phyloP scores from a whole-genome alignment of 805 yeast species.

The Saccharomycopsis schoenii region DNA sequence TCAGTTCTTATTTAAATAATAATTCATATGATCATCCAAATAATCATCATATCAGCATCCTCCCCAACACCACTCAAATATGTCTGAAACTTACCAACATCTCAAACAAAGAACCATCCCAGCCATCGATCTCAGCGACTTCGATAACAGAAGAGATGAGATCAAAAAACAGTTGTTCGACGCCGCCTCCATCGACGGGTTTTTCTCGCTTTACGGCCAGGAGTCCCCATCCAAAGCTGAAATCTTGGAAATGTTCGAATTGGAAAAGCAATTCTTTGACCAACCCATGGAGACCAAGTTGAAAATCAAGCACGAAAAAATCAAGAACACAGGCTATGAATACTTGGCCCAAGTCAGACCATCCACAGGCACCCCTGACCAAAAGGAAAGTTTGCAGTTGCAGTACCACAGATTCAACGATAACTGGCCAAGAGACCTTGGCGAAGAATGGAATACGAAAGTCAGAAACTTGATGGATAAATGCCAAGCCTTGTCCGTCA shows the following conservation, averaged over 20 bases:
- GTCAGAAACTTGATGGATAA: slow-evolving; percentile 21
- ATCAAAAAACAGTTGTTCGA: slow-evolving; percentile 25
- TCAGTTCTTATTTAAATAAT: no score
- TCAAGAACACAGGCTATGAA: slow-evolving; percentile 29
- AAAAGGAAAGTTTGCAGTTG: slow-evolving; percentile 27
- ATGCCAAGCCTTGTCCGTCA: slow-evolving; percentile 23
- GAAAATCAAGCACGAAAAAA: slow-evolving; percentile 26
- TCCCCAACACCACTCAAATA: not conserved
- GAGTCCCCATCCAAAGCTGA: slow-evolving; percentile 25
- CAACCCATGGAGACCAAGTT: slow-evolving; percentile 22
- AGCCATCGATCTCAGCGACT: slow-evolving; percentile 24
- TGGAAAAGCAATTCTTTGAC: slow-evolving; percentile 22
- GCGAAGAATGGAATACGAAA: slow-evolving; percentile 24
- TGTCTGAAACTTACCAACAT: not conserved
- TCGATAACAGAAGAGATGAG: slow-evolving; percentile 24
- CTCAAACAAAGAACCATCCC: slow-evolving; percentile 20
- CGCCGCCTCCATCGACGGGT: slow-evolving; percentile 27
- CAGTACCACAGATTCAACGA: slow-evolving; percentile 25
- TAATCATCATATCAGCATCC: not conserved
- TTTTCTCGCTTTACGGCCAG: slow-evolving; percentile 27
- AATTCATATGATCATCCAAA: no score
- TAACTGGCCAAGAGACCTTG: slow-evolving; percentile 29
- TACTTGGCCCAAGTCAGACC: slow-evolving; percentile 27
- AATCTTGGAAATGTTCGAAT: slow-evolving; percentile 24
- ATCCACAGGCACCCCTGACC: slow-evolving; percentile 28